Evolutionary conservation across 2,329 filamentous ascomycete species (phyloP).

Genomic region (Ceratocystis papillata): DNA sequence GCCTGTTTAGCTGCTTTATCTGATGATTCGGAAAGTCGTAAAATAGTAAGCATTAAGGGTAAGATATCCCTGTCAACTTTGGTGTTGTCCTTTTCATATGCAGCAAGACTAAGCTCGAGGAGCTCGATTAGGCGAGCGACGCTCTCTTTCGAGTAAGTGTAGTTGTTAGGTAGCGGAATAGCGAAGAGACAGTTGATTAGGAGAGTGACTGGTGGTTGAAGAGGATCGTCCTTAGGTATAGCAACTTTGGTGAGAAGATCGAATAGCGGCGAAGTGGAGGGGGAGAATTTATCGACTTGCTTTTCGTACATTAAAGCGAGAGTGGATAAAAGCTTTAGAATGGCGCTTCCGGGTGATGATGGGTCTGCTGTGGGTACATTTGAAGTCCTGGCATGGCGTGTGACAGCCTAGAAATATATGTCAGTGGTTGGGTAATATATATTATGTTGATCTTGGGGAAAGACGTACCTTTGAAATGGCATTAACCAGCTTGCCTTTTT

Average conservation of each 20-base stretch:
- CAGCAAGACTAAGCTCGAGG: slow-evolving; percentile 15
- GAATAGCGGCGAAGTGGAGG: slow-evolving; percentile 24
- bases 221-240: slow-evolving; percentile 24
- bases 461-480: slow-evolving; percentile 25
- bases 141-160: slow-evolving; percentile 23
- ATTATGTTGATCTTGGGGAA: background rate
- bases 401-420: slow-evolving; percentile 22
- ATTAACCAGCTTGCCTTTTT: slow-evolving; percentile 26
- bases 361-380: slow-evolving; percentile 25
- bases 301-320: slow-evolving; percentile 26
- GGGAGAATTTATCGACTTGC: slow-evolving; percentile 25
- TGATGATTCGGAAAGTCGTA: slow-evolving; percentile 23
- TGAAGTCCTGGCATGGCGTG: slow-evolving; percentile 24
- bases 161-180: slow-evolving; percentile 25
- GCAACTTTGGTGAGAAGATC: slow-evolving; percentile 25
- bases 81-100: slow-evolving; percentile 20
- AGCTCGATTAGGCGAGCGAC: slow-evolving; percentile 15
- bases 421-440: background rate
- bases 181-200: slow-evolving; percentile 26
- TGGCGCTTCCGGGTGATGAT: slow-evolving; percentile 26
- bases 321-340: slow-evolving; percentile 26
- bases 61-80: slow-evolving; percentile 21
- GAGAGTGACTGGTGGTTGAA: slow-evolving; percentile 26
- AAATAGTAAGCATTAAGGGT: slow-evolving; percentile 23
- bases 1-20: slow-evolving; percentile 36